phyloP scores from a whole-genome alignment of 1,284 basidiomycete species.

The Clitocybe nebularis region DNA sequence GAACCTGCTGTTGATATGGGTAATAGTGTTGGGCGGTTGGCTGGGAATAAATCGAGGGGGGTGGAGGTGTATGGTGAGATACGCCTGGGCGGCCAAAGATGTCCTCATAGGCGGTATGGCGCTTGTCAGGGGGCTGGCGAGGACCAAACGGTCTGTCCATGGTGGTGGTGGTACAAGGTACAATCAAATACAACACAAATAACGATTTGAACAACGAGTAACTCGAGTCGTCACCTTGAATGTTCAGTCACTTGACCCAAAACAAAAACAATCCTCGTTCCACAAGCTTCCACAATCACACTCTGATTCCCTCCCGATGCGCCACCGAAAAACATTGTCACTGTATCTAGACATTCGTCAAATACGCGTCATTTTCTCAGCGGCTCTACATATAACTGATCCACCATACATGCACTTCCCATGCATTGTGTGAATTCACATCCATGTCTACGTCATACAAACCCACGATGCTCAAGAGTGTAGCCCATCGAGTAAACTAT shows the following conservation, averaged over 20 bases:
- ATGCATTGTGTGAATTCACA: too few species aligned
- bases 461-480: too few species aligned
- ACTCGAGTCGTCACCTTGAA: constrained; percentile 1
- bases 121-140: constrained; percentile 66
- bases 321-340: neutral
- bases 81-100: constrained; percentile 75
- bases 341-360: neutral
- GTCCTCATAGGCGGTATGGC: constrained; percentile 73
- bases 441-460: too few species aligned
- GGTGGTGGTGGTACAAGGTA: constrained; percentile 10
- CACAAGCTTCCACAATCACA: neutral
- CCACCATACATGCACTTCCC: too few species aligned
- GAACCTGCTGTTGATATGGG: constrained; percentile 26
- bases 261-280: neutral
- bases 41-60: constrained; percentile 21
- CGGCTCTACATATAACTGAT: too few species aligned
- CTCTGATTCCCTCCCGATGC: neutral
- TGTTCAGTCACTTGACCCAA: neutral
- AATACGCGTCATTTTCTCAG: constrained; percentile 2
- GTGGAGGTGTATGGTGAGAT: constrained; percentile 45
- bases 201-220: constrained; percentile 1
- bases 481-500: too few species aligned
- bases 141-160: constrained; percentile 73
- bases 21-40: constrained; percentile 27
- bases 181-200: constrained; percentile 3